Conservation (phyloP, 2,329 filamentous ascomycete species). For the Intubia oerlemansii region DNA sequence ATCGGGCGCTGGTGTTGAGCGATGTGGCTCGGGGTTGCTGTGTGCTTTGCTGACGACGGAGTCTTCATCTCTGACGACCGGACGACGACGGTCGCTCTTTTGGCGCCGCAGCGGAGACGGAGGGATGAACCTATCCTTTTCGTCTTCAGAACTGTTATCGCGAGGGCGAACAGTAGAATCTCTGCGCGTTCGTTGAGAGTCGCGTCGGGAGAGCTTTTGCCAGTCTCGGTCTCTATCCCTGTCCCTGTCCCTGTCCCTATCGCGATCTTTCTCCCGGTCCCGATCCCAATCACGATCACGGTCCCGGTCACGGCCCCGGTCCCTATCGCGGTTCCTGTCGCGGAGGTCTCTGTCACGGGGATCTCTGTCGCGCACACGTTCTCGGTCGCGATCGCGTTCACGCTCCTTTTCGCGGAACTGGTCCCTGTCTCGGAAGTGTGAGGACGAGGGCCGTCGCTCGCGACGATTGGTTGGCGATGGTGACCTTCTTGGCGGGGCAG, state of each 20-base stretch:
- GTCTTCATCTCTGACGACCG: conserved; percentile 16
- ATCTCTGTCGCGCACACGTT: not conserved
- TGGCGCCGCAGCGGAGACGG: conserved; percentile 8
- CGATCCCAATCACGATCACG: not conserved
- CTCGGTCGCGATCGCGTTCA: conserved; percentile 2
- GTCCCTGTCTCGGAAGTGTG: conserved; percentile 3
- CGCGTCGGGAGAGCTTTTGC: conserved; percentile 10
- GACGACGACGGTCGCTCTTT: conserved; percentile 14
- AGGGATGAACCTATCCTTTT: no score
- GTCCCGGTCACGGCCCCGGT: no score
- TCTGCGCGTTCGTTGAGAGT: conserved; percentile 10
- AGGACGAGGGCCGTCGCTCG: no score
- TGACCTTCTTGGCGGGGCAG: no score
- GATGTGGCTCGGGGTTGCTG: conserved; percentile 4
- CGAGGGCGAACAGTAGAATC: conserved; percentile 7
- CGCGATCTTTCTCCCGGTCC: conserved; percentile 1
- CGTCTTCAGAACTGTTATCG: no score
- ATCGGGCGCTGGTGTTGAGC: conserved; percentile 6
- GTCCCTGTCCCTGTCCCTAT: conserved; percentile 3
- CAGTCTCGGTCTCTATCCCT: no score
- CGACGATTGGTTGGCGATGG: no score
- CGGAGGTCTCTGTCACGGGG: no score
- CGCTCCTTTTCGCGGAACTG: conserved; percentile 6
- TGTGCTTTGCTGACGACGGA: conserved; percentile 1
- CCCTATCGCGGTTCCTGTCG: not conserved